Evolutionary conservation across 768 basidiomycete genomes (phyloP), one percentile per base, ranked within the genome.

Genomic region (Suillus plorans): DNA sequence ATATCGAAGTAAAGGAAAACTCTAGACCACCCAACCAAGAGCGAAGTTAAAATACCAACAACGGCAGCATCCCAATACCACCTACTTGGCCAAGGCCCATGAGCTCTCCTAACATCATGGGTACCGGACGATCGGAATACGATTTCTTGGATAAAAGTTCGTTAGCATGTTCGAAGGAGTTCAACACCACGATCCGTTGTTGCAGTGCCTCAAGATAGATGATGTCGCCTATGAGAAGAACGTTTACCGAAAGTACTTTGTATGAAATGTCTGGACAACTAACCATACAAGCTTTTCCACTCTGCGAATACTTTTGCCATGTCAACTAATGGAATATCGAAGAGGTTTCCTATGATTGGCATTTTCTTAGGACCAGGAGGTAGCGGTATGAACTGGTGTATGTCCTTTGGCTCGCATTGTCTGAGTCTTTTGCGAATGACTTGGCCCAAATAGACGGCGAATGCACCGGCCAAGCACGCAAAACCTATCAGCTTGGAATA

Each of bases 101-200:
- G 25, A 61, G 61, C 20, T 55, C 61, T 52, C 61, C 61, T 3
- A 47, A 31, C 61, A 61, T 61, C 10, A 36, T 20, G 16, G n/a
- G 22, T 4, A 28, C 28, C 9, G 63, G 63, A 10, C 63, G 63
- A 64, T 64, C 63, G 20, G 63, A 61, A 67, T 76, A 75, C 3
- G 75, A 69, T 22, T 69, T 67, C 52, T 73, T 74, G 22, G 74
- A 73, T 16, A 77, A 67, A 13, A 77, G 70, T 45, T 76, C 76
- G 14, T 68, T 69, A 2, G 74, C 75, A 12, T 70, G 71, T 69
- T 75, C 57, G 2, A 64, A 56, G 31, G 71, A 72, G 50, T 74
- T 70, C 42, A 76, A 56, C 18, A 75, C 57, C 14, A 72, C 25
- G 18, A 72, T 50, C 20, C 49, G 49, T 18, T 42, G 37, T 3